These are phyloP conservation scores for Zygnema circumcarinatum DNA, from an alignment of 139 green algal genomes.

Conservation along the genomic window DNA sequence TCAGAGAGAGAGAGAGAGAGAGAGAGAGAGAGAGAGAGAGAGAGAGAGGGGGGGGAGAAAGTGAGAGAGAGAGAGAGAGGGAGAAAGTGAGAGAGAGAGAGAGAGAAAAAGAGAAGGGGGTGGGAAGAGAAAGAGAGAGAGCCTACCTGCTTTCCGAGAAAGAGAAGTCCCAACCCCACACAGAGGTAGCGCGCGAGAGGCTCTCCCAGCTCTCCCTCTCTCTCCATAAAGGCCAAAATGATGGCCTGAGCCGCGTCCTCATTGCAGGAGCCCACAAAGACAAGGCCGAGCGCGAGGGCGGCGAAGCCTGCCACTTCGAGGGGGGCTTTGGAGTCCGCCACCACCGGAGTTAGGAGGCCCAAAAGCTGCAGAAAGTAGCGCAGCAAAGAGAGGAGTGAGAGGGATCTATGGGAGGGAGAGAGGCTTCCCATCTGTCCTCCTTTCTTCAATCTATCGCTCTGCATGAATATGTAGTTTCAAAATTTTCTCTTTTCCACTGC, in stretches of 20 bases:
- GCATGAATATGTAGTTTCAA: background rate
- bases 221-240: constrained; percentile 86
- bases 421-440: background rate
- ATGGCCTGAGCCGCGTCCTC: constrained; percentile 79
- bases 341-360: constrained; percentile 69
- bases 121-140: too few relatives aligned
- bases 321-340: constrained; percentile 52
- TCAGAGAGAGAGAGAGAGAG: too few relatives aligned
- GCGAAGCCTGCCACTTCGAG: constrained; percentile 89
- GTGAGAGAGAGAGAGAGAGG: too few relatives aligned
- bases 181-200: constrained; percentile 81
- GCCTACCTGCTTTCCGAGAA: constrained; percentile 81
- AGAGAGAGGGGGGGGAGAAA: too few relatives aligned
- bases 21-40: too few relatives aligned
- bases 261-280: constrained; percentile 82
- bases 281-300: constrained; percentile 88
- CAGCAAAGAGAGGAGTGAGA: background rate
- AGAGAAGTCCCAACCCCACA: constrained; percentile 92
- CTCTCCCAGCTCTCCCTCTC: constrained; percentile 82
- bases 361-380: constrained; percentile 35
- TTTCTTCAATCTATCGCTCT: background rate
- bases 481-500: too few relatives aligned
- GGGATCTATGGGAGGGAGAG: background rate
- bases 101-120: too few relatives aligned
- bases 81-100: too few relatives aligned